Evolutionary conservation across 192 early-diverging fungal genomes (phyloP).

Genomic region (Coemansia sp.): DNA sequence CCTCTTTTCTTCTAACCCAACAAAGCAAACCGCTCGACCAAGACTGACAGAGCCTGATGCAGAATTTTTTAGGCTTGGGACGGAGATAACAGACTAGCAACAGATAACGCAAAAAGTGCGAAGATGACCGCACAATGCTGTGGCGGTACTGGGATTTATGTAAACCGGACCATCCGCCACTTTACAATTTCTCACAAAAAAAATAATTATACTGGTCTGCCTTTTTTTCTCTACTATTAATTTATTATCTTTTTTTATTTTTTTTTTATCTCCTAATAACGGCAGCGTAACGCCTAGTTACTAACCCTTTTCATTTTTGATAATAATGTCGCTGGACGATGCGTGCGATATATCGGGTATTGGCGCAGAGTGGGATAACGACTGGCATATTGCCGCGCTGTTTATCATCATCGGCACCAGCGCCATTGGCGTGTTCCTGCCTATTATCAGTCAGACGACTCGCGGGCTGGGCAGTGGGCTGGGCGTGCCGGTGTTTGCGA

Average conservation of each 20-base stretch:
- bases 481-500: slow-evolving; percentile 31
- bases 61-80: background rate
- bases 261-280: background rate
- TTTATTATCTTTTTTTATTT: background rate
- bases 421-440: slow-evolving; percentile 58
- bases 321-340: slow-evolving; percentile 5
- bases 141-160: slow-evolving; percentile 11
- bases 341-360: slow-evolving; percentile 15
- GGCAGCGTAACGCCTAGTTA: background rate
- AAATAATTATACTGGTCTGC: background rate
- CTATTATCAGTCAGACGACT: slow-evolving; percentile 47
- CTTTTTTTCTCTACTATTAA: background rate
- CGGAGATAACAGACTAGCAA: background rate
- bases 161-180: background rate
- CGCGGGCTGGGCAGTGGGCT: slow-evolving; percentile 19
- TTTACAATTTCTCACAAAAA: background rate
- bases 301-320: background rate
- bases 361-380: slow-evolving; percentile 34
- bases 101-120: background rate
- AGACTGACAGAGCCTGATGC: background rate
- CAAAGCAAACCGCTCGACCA: background rate
- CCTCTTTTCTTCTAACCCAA: background rate
- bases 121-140: background rate
- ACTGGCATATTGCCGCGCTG: slow-evolving; percentile 58
- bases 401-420: slow-evolving; percentile 62